Evolutionary conservation across 2,329 filamentous ascomycete genomes (phyloP).

Genomic region (Neurospora sp.): DNA sequence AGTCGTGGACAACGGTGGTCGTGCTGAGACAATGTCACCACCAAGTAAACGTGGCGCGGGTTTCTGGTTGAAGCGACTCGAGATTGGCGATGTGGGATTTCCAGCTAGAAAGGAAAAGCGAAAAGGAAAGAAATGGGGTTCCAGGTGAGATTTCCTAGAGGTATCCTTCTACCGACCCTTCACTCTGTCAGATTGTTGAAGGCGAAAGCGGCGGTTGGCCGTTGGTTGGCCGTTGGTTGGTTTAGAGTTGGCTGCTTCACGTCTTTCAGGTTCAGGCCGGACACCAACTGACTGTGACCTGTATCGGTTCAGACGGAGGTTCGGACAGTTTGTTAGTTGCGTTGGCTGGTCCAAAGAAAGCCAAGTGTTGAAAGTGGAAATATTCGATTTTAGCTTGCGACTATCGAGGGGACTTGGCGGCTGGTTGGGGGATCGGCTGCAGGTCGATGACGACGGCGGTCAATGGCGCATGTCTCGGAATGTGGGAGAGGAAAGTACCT

Average conservation of each 20-base stretch:
- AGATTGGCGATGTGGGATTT: neutral
- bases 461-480: conserved; percentile 16
- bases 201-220: neutral
- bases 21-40: neutral
- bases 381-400: conserved; percentile 9
- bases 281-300: neutral
- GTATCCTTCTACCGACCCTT: neutral
- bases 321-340: neutral
- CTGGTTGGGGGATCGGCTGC: conserved; percentile 17
- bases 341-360: neutral
- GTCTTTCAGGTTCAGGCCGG: neutral
- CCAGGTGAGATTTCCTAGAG: too few species aligned
- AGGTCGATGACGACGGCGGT: conserved; percentile 21
- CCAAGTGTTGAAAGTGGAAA: conserved; percentile 12
- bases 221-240: neutral
- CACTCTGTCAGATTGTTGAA: neutral
- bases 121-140: neutral
- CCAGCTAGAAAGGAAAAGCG: neutral
- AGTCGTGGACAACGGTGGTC: neutral
- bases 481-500: neutral
- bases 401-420: conserved; percentile 10
- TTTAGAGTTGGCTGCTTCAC: neutral
- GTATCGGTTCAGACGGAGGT: neutral
- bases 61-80: neutral
- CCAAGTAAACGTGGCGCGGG: neutral